Percentiles rank a stretch among this genome's conserved stretches.
Conservation (phyloP, 768 basidiomycete species). For the Chlorophyllum brunneum region DNA sequence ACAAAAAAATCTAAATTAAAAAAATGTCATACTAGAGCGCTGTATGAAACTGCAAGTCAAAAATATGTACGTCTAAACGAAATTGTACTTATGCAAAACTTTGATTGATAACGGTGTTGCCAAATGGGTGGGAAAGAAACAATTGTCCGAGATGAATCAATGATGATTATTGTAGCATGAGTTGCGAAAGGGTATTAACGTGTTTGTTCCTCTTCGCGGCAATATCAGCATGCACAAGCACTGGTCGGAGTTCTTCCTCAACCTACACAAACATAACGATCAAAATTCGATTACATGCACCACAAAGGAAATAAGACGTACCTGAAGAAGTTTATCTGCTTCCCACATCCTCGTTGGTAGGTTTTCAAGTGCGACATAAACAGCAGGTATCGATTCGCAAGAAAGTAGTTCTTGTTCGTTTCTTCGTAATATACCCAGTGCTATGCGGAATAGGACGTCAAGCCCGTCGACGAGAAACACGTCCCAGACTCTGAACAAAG, state of each 20-base stretch:
- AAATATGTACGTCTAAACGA: too few relatives aligned
- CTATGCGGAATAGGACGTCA: constrained; percentile 88
- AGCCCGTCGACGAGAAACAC: constrained; percentile 91
- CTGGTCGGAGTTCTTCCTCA: constrained; percentile 39
- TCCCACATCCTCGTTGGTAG: constrained; percentile 94
- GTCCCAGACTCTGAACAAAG: constrained; percentile 95
- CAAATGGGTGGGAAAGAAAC: neutral
- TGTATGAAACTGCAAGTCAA: too few relatives aligned
- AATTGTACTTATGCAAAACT: neutral
- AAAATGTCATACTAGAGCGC: too few relatives aligned
- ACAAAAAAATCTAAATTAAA: too few relatives aligned
- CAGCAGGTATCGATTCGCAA: constrained; percentile 81
- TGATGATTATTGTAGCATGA: constrained; percentile 3
- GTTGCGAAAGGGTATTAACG: constrained; percentile 21
- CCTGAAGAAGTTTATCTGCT: constrained; percentile 86
- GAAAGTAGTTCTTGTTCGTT: constrained; percentile 82
- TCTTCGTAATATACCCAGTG: constrained; percentile 78
- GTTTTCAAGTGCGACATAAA: constrained; percentile 87
- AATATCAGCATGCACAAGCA: constrained; percentile 42
- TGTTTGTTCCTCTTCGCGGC: constrained; percentile 42
- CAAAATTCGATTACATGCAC: constrained; percentile 10
- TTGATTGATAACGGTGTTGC: neutral
- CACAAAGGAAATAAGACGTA: constrained; percentile 29
- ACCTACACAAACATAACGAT: constrained; percentile 29
- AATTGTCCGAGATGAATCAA: too few relatives aligned